Conservation (phyloP, 495 filamentous ascomycete genomes). For the Bombardia bombarda region DNA sequence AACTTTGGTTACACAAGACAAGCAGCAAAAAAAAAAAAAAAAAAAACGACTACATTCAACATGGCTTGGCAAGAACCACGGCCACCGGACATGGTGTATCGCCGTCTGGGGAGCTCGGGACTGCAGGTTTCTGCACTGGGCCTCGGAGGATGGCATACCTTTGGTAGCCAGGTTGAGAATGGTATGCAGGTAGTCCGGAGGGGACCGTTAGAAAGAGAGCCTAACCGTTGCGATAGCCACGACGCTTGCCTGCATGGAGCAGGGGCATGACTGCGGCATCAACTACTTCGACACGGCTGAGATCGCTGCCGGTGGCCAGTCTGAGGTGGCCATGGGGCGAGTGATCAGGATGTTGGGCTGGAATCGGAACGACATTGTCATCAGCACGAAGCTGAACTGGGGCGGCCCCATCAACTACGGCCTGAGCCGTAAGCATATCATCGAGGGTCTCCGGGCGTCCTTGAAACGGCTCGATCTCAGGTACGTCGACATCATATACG, state of each 20-base stretch:
- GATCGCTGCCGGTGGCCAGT: constrained; percentile 44
- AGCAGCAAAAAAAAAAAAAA: not conserved
- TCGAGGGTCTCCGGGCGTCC: constrained; percentile 56
- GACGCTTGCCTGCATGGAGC: constrained; percentile 56
- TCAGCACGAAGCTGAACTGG: constrained; percentile 66
- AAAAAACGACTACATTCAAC: not conserved
- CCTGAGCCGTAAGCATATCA: constrained; percentile 63
- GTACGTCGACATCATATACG: constrained; percentile 66
- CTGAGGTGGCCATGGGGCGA: constrained; percentile 50
- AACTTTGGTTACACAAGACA: too few species aligned
- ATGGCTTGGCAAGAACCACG: constrained; percentile 24
- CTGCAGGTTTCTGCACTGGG: constrained; percentile 56
- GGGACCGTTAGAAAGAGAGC: too few species aligned
- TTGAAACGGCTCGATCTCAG: constrained; percentile 57
- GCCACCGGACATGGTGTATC: constrained; percentile 36
- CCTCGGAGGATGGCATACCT: constrained; percentile 57
- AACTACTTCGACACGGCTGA: constrained; percentile 48
- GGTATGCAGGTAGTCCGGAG: too few species aligned
- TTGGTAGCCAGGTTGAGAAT: constrained; percentile 33
- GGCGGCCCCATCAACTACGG: constrained; percentile 47
- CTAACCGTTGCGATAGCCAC: constrained; percentile 31
- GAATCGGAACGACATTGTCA: constrained; percentile 64
- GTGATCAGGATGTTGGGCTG: constrained; percentile 50
- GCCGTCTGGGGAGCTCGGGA: constrained; percentile 53
- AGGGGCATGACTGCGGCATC: constrained; percentile 62